Base-by-base conservation (phyloP, 768 basidiomycete genomes). In the Erythrobasidium yunnanense region DNA sequence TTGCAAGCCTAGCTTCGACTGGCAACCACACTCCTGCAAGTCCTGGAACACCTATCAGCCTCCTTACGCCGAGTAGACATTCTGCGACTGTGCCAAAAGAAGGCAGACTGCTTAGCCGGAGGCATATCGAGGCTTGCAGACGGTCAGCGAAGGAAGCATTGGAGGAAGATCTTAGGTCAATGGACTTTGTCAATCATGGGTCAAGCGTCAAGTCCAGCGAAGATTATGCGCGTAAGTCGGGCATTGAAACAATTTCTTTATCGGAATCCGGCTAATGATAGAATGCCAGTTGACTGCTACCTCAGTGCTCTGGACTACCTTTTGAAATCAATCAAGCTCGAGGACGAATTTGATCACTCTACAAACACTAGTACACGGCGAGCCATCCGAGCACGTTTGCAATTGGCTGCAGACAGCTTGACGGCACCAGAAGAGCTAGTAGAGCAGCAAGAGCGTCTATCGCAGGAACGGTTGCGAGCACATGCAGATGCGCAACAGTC, bases 101-200 rank as follows among this genome's bases (percentile, higher is more conserved):
- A 38, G 60, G 60, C 2, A 46, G 17, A 4, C 3, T 29, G 33
- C 30, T 63, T 29, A 49, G 45, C n/a, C 45, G 60, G 49, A 49
- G 46, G 33, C 60, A 63, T 27, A 63, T 63, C 25, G 60, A 63
- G 23, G 60, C 60, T 27, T 50, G 60, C 22, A 18, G 60, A 17
- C 27, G 60, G 32, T 49, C 60, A 4, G 60, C 60, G 18, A 63
- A 47, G 23, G 60, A 63, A 51, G 60, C 60, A 5, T 23, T 63
- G 8, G 60, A 63, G 25, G 60, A 63, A 49, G 60, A 63, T 23
- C 27, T 63, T 8, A 29, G 60, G 11, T 46, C 38, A 2, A 20
- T 63, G 46, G 60, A 63, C 17, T 17, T 33, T 2, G 33, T 32
- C n/a, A 23, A 23, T 17, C 2, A 2, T 6, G 25, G n/a, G 2